phyloP scores from a whole-genome alignment of 306 rosid genomes.

The Argentina anserina region DNA sequence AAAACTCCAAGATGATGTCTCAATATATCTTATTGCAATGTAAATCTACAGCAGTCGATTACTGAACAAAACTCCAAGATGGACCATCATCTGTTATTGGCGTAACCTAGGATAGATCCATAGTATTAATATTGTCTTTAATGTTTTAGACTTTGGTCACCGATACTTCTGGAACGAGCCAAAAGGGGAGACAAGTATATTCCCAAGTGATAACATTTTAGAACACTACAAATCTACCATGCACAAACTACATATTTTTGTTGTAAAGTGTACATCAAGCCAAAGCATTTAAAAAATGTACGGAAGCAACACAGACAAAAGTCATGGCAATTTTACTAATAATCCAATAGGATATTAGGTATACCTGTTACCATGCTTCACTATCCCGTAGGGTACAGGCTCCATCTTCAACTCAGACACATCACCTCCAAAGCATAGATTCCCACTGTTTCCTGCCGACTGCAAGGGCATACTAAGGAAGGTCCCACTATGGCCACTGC shows the following conservation, averaged over 20 bases:
- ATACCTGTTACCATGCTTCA: conserved; percentile 20
- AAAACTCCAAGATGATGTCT: no score
- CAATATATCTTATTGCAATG: no score
- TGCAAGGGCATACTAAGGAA: conserved; percentile 33
- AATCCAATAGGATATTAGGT: background rate
- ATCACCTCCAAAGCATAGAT: conserved; percentile 14
- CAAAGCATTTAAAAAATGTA: background rate
- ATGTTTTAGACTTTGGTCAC: background rate
- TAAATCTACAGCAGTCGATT: no score
- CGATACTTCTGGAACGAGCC: background rate
- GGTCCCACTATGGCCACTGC: conserved; percentile 21
- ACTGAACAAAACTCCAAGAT: no score
- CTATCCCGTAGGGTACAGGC: conserved; percentile 15
- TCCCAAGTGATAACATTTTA: background rate
- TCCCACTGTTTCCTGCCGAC: conserved; percentile 6
- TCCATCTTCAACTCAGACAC: conserved; percentile 19
- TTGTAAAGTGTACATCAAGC: background rate
- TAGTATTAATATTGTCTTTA: background rate
- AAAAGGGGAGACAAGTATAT: background rate
- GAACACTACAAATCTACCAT: background rate
- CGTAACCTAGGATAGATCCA: background rate
- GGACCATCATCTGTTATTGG: no score
- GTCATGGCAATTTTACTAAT: background rate
- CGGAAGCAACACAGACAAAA: background rate
- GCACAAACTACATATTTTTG: background rate